phyloP scores from a whole-genome alignment of 2,329 filamentous ascomycete species.

The Pyrenochaeta sp. region DNA sequence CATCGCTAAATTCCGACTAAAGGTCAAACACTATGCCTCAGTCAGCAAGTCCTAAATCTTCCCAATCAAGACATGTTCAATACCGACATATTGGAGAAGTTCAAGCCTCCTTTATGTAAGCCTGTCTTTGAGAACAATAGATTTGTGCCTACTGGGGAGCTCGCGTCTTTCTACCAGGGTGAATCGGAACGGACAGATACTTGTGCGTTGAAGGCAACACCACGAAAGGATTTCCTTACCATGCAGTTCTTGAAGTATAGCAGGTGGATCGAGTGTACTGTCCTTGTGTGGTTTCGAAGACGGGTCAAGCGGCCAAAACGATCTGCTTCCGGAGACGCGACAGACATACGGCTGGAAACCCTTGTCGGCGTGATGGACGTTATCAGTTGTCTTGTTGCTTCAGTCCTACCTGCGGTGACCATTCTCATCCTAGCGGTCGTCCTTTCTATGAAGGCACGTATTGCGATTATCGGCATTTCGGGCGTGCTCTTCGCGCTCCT shows the following conservation, averaged over 20 bases:
- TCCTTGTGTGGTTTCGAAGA: slow-evolving; percentile 2
- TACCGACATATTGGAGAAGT: slow-evolving; percentile 2
- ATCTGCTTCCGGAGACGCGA: background rate
- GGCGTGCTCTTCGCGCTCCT: slow-evolving; percentile 13
- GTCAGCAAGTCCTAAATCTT: slow-evolving; percentile 11
- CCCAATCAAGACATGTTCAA: slow-evolving; percentile 9
- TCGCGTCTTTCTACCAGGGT: slow-evolving; percentile 4
- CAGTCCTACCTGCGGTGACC: too few relatives aligned
- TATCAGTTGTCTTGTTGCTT: too few relatives aligned
- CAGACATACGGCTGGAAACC: background rate
- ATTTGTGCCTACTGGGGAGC: slow-evolving; percentile 14
- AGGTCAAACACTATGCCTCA: slow-evolving; percentile 13
- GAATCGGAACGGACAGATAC: slow-evolving; percentile 4
- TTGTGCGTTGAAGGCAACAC: slow-evolving; percentile 7
- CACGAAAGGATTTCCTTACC: slow-evolving; percentile 5
- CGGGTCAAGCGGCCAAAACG: background rate
- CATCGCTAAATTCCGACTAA: background rate
- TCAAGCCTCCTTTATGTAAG: background rate
- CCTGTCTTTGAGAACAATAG: slow-evolving; percentile 6
- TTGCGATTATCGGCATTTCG: slow-evolving; percentile 7
- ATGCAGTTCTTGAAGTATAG: background rate
- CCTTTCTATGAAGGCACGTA: too few relatives aligned
- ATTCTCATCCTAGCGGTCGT: too few relatives aligned
- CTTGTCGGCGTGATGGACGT: slow-evolving; percentile 8
- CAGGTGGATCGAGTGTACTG: slow-evolving; percentile 12